Evolutionary conservation across 805 yeast species (phyloP).

Genomic region (Alloascoidea hylecoeti): DNA sequence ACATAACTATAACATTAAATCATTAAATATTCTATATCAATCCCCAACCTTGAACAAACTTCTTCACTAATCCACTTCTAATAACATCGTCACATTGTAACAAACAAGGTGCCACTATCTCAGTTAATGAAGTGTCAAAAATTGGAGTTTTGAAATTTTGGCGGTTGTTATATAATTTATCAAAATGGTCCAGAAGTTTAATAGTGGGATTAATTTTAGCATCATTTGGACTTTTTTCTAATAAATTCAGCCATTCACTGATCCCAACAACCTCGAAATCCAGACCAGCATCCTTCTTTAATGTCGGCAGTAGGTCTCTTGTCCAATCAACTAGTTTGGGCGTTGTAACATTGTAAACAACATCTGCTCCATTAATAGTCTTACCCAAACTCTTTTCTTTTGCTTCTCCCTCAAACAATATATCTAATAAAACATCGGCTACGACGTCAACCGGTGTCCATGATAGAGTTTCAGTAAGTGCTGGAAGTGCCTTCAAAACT

Average conservation of each 20-base stretch:
- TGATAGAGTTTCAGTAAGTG: slow-evolving; percentile 5
- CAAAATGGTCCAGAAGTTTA: slow-evolving; percentile 5
- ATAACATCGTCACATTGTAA: slow-evolving; percentile 4
- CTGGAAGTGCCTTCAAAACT: slow-evolving; percentile 6
- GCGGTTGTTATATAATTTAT: slow-evolving; percentile 6
- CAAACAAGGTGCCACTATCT: slow-evolving; percentile 1
- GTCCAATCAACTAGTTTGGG: slow-evolving; percentile 7
- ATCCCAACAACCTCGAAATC: slow-evolving; percentile 4
- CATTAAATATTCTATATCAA: too few relatives aligned
- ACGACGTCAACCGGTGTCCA: slow-evolving; percentile 9
- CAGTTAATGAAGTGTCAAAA: slow-evolving; percentile 4
- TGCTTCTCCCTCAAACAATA: slow-evolving; percentile 2
- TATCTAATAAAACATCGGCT: slow-evolving; percentile 5
- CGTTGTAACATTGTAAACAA: slow-evolving; percentile 5
- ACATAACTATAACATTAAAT: too few relatives aligned
- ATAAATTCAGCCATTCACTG: slow-evolving; percentile 5
- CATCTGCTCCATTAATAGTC: too few relatives aligned
- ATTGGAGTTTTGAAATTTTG: slow-evolving; percentile 6
- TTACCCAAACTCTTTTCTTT: slow-evolving; percentile 2
- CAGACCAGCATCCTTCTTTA: slow-evolving; percentile 5
- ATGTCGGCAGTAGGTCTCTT: slow-evolving; percentile 6
- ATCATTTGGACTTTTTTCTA: slow-evolving; percentile 6
- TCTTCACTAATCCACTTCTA: slow-evolving; percentile 4
- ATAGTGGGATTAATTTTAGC: slow-evolving; percentile 8
- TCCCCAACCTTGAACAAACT: too few relatives aligned